Conservation (phyloP, 768 basidiomycete species). For the Myochromella boudieri region DNA sequence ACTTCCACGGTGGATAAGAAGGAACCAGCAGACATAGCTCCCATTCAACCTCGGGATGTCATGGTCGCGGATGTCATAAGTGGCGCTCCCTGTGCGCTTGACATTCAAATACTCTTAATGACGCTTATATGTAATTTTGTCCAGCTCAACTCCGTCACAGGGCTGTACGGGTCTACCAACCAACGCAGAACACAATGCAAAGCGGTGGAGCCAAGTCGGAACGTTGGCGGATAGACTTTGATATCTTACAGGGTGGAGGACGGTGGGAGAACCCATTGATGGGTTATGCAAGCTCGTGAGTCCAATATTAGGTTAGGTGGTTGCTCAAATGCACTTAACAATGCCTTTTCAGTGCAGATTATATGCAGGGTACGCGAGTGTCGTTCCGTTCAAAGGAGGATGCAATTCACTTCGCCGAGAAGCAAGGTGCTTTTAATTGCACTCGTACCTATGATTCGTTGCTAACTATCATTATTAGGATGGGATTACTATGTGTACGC, state of each 20-base stretch:
- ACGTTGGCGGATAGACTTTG: conserved; percentile 95
- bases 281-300: conserved; percentile 95
- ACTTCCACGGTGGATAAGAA: conserved; percentile 29
- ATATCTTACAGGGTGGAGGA: conserved; percentile 83
- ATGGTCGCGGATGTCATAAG: conserved; percentile 81
- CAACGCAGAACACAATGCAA: conserved; percentile 93
- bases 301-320: conserved; percentile 13
- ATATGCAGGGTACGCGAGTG: conserved; percentile 89
- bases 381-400: conserved; percentile 86
- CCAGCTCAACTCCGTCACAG: conserved; percentile 84
- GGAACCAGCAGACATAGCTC: conserved; percentile 37
- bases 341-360: conserved; percentile 70
- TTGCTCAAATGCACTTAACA: conserved; percentile 1
- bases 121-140: not conserved
- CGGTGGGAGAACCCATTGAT: conserved; percentile 99
- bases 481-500: conserved; percentile 93
- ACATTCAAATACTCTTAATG: not conserved
- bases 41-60: conserved; percentile 55
- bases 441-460: not conserved
- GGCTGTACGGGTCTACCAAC: conserved; percentile 88
- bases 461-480: conserved; percentile 43
- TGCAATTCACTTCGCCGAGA: conserved; percentile 94
- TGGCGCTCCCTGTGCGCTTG: conserved; percentile 73
- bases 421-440: conserved; percentile 81
- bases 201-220: conserved; percentile 83